phyloP scores from a whole-genome alignment of 2,329 filamentous ascomycete genomes.

The Fulvia fulva region DNA sequence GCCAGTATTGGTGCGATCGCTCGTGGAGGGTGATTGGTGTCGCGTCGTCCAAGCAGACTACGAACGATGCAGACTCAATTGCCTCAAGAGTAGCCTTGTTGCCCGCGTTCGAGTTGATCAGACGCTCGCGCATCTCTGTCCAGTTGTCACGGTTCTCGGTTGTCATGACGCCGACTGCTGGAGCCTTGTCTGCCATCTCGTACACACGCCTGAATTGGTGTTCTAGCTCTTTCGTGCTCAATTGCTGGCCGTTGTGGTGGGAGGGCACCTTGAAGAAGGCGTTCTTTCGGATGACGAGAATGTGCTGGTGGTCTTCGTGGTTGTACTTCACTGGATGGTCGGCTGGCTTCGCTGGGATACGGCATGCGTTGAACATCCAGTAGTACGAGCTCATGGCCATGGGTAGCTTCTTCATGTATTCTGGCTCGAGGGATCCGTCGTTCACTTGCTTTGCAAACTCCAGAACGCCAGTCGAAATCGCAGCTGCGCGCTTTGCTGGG shows the following conservation, averaged over 20 bases:
- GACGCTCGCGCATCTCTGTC: constrained; percentile 71
- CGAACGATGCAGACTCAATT: constrained; percentile 84
- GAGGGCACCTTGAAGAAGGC: constrained; percentile 92
- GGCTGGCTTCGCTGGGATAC: constrained; percentile 74
- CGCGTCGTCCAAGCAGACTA: constrained; percentile 90
- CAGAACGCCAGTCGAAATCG: constrained; percentile 77
- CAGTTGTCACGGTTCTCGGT: constrained; percentile 91
- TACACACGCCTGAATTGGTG: constrained; percentile 84
- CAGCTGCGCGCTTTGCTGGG: constrained; percentile 87
- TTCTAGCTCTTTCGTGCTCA: constrained; percentile 90
- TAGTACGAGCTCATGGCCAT: constrained; percentile 98
- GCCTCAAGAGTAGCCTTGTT: constrained; percentile 75
- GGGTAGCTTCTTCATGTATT: constrained; percentile 97
- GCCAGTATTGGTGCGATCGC: constrained; percentile 95
- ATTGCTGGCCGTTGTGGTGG: constrained; percentile 74
- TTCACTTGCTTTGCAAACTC: constrained; percentile 96
- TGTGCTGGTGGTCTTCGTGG: constrained; percentile 72
- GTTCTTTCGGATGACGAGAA: constrained; percentile 89
- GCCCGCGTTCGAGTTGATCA: constrained; percentile 70
- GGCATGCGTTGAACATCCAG: constrained; percentile 96
- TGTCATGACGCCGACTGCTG: constrained; percentile 79
- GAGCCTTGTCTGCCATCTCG: constrained; percentile 65
- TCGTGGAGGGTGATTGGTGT: constrained; percentile 90
- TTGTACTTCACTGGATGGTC: constrained; percentile 83
- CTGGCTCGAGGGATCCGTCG: constrained; percentile 75